These are phyloP conservation scores for Apiotrichum mycotoxinovorans DNA, from an alignment of 1,284 basidiomycete species.

Conservation along the genomic window DNA sequence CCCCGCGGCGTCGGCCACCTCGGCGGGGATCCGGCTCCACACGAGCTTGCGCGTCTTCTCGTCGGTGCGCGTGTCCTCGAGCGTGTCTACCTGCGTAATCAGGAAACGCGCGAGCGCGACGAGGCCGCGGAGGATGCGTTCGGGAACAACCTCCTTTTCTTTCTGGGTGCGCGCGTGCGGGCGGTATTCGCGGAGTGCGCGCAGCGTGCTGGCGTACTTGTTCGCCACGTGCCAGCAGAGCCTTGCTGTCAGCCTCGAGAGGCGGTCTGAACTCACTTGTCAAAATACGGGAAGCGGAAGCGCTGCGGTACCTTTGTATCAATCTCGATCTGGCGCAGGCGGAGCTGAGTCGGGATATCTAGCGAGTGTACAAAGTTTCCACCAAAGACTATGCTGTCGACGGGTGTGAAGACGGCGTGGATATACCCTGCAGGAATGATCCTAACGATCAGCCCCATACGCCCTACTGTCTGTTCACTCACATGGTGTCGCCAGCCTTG, in stretches of 20 bases:
- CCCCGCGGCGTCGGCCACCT: conserved; percentile 69
- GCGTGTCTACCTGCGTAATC: conserved; percentile 65
- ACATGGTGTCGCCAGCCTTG: conserved; percentile 83
- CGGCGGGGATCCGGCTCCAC: conserved; percentile 73
- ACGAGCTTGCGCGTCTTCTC: conserved; percentile 65
- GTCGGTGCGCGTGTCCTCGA: conserved; percentile 57
- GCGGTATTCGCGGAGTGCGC: conserved; percentile 60
- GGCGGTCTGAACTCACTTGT: conserved; percentile 57
- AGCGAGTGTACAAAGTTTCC: conserved; percentile 92
- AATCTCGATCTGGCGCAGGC: conserved; percentile 85
- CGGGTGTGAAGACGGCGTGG: conserved; percentile 66
- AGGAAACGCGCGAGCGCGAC: conserved; percentile 69
- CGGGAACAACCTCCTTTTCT: conserved; percentile 28
- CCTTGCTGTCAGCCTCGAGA: conserved; percentile 50
- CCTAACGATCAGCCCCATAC: conserved; percentile 33
- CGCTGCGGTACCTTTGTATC: conserved; percentile 89
- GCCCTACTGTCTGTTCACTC: conserved; percentile 18
- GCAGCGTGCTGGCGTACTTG: conserved; percentile 68
- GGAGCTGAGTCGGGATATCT: conserved; percentile 55
- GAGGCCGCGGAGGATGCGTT: conserved; percentile 67
- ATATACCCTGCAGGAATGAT: conserved; percentile 97
- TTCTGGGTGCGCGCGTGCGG: conserved; percentile 9
- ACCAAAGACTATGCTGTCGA: conserved; percentile 88
- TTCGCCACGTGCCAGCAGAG: conserved; percentile 87
- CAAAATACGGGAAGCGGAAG: conserved; percentile 85